Percentiles rank a stretch among this genome's conserved stretches.
Evolutionary conservation across 2,329 filamentous ascomycete species (phyloP).

Genomic region (Grosmannia serpens): DNA sequence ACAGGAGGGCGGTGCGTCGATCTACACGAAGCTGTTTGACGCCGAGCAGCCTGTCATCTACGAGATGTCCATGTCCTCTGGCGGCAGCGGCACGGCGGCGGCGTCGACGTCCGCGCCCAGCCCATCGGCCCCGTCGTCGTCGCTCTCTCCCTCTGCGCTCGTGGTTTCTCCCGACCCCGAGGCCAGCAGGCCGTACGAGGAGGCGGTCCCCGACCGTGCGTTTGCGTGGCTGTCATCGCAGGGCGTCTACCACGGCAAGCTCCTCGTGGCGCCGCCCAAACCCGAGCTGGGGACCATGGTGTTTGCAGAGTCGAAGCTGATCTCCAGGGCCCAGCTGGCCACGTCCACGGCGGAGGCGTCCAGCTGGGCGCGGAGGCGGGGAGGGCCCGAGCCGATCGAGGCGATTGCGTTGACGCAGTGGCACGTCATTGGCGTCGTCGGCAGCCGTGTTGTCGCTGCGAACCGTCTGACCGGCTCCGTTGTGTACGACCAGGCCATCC

Average conservation of each 20-base stretch:
- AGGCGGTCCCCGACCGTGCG: conserved; percentile 51
- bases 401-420: conserved; percentile 84
- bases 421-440: conserved; percentile 78
- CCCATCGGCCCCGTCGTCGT: conserved; percentile 19
- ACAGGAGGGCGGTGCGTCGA: conserved; percentile 64
- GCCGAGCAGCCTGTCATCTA: conserved; percentile 68
- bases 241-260: conserved; percentile 76
- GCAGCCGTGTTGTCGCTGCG: conserved; percentile 69
- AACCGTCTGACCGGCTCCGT: conserved; percentile 79
- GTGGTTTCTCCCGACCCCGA: conserved; percentile 67
- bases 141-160: conserved; percentile 45
- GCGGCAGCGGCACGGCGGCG: neutral
- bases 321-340: conserved; percentile 63
- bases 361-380: conserved; percentile 47
- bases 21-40: conserved; percentile 83
- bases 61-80: conserved; percentile 48
- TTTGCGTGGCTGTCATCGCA: conserved; percentile 89
- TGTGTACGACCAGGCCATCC: conserved; percentile 77
- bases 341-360: conserved; percentile 47
- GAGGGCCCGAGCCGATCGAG: conserved; percentile 60
- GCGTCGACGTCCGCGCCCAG: conserved; percentile 12
- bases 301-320: conserved; percentile 66
- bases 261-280: conserved; percentile 50
- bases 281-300: conserved; percentile 61
- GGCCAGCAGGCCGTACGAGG: conserved; percentile 35